Evolutionary conservation across 2,329 filamentous ascomycete species (phyloP), one percentile per base, ranked within the genome.

Genomic region (Fusarium pseudonygamai): DNA sequence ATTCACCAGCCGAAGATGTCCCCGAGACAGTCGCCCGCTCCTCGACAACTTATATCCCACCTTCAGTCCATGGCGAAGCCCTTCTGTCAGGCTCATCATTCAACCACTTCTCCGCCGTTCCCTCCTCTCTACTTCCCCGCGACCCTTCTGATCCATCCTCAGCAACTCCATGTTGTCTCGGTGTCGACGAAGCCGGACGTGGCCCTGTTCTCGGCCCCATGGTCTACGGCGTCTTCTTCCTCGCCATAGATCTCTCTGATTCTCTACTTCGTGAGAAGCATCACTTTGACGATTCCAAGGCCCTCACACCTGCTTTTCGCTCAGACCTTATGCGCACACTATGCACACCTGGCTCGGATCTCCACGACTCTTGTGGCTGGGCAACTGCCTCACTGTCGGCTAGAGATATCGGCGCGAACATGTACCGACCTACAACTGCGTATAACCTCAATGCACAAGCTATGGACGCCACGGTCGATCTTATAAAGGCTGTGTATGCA

Each of bases 371-470:
- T 8, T 96, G 93, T 80, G 96, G 96, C 34, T 98, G 94, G 93
- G 95, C 95, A 10, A 91, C 93, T 12, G 88, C 92, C 28, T 87
- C 92, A 24, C 90, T 98, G 72, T 97, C 94, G 1, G 95, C 96
- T 14, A 89, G 92, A 49, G 93, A 96, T 83, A 97, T 97, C 77
- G 89, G 88, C 45, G 89, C 94, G 13, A 89, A 90, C 77, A 97
- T 97, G 93, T 86, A 96, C 78, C 87, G 88, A 15, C 88, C 91
- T 6, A 85, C 85, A 14, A 84, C 84, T 24, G 80, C 85, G 7
- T 97, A 98, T 84, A 99, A 99, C 81, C 89, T 99, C 73, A 99
- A 99, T 80, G 94, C 95, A 9, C 96, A 99, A 83, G 96, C 96
- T 24, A 93, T 96, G 90, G 95, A 97, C 82, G 93, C 96, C 8